Percentiles rank a stretch among this genome's conserved stretches.
phyloP scores from a whole-genome alignment of 106 monocot species.

The Allium sativum region DNA sequence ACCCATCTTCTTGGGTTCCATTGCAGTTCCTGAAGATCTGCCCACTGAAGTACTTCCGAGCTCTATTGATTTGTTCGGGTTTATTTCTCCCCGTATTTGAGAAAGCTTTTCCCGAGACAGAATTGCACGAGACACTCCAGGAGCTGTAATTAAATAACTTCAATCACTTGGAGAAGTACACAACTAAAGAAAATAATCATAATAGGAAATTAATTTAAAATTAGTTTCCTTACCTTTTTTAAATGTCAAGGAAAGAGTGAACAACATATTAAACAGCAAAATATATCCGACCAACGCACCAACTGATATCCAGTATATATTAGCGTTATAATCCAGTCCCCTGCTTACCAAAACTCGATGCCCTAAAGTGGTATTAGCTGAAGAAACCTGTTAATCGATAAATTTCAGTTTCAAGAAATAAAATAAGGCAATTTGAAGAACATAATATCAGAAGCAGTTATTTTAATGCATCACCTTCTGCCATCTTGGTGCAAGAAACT shows the following conservation, averaged over 20 bases:
- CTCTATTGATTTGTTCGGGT: background rate
- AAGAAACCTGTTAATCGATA: slow-evolving; percentile 18
- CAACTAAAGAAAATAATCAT: background rate
- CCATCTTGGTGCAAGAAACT: slow-evolving; percentile 69
- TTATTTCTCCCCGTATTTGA: slow-evolving; percentile 18
- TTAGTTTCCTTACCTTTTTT: slow-evolving; percentile 25
- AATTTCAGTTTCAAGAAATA: background rate
- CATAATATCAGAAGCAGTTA: background rate
- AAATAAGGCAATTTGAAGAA: slow-evolving; percentile 7
- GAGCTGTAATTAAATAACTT: slow-evolving; percentile 26
- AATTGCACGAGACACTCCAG: slow-evolving; percentile 43
- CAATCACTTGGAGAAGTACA: background rate
- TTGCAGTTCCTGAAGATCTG: slow-evolving; percentile 1
- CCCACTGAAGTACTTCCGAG: background rate
- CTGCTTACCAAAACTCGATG: slow-evolving; percentile 30
- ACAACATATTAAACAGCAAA: slow-evolving; percentile 51
- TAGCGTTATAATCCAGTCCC: slow-evolving; percentile 38
- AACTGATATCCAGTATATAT: slow-evolving; percentile 68
- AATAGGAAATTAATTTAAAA: background rate
- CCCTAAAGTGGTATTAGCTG: slow-evolving; percentile 35
- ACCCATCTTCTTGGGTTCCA: slow-evolving; percentile 31
- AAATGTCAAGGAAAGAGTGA: slow-evolving; percentile 40
- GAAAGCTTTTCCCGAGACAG: slow-evolving; percentile 63
- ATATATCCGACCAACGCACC: slow-evolving; percentile 45
- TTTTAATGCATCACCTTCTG: slow-evolving; percentile 25